Conservation (phyloP, 345 rosid species). For the Hypericum androsaemum region DNA sequence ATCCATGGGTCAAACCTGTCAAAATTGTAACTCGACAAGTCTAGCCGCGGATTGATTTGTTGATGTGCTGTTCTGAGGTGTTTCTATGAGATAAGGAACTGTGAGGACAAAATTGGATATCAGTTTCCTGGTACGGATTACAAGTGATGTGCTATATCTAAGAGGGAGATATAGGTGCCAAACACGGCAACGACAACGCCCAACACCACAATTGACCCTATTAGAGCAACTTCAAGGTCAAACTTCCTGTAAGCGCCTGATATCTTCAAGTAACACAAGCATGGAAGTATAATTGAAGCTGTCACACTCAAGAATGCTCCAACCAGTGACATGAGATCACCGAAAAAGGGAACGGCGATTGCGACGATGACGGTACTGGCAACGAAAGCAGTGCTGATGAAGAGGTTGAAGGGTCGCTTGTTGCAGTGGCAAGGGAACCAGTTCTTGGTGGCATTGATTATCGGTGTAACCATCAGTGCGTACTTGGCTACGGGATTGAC, state of each 20-base stretch:
- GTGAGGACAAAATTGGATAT: no score
- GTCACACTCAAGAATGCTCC: slow-evolving; percentile 21
- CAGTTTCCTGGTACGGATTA: background rate
- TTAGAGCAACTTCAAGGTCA: background rate
- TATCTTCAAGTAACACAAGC: background rate
- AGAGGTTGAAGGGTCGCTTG: slow-evolving; percentile 5
- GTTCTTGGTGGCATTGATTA: slow-evolving; percentile 8
- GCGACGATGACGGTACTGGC: slow-evolving; percentile 16
- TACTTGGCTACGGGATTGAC: slow-evolving; percentile 19
- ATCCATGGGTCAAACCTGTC: no score
- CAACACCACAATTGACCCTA: background rate
- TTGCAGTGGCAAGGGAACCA: slow-evolving; percentile 11
- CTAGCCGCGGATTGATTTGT: no score
- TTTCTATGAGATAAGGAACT: no score
- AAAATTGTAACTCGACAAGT: no score
- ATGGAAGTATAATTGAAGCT: background rate
- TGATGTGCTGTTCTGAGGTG: no score
- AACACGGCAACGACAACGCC: background rate
- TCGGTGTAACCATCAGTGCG: slow-evolving; percentile 19
- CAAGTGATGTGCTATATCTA: background rate
- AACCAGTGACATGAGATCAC: slow-evolving; percentile 13
- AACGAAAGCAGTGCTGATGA: slow-evolving; percentile 9
- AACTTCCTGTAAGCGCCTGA: background rate
- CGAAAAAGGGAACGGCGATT: slow-evolving; percentile 15
- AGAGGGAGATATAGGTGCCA: background rate